Base-by-base conservation (phyloP, 768 basidiomycete species). In the Trametes punicea region DNA sequence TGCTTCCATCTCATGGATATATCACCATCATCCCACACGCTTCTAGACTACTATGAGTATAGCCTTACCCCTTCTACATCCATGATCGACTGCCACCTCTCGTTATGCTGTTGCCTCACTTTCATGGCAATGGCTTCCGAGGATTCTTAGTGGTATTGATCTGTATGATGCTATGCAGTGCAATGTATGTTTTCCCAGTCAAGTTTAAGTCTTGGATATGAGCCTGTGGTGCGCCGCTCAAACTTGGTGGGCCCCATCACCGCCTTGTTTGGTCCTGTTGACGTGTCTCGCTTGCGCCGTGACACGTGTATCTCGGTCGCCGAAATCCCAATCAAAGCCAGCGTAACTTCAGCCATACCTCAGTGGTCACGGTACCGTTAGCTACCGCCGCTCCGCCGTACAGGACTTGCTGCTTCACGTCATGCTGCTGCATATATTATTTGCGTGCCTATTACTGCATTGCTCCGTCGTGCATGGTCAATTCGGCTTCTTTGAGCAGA, bases 401-500 rank as follows among this genome's bases (percentile, higher is more conserved):
- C 5, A 10, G 5, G 34, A 8, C n/a, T 31, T 31, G 30, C 9
- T 5, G n/a, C 15, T 8, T 13, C 27, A 18, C 21, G 25, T 20
- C 42, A 54, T 57, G 57, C 34, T 57, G 38, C 41, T 56, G 8
- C 26, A 63, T 15, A 23, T 73, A 15, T 59, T 80, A 20, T 64
- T 76, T 13, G 54, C 75, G 5, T 70, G 75, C 50, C 62, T 77
- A 18, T 59, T 71, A 15, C 70, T 56, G 1, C 55, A 53, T 25
- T 41, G 31, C 23, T 49, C 52, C 18, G 74, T 21, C 42, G 74
- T 40, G 79, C 69, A 29, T 71, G 73, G 15, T 85, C 88, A 91
- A 64, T 91, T 90, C 69, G 77, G 82, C 42, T 88, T 90, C 70
- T 92, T 92, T 64, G 83, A 87, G 58, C 82, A 85, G 38, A 84